Evolutionary conservation across 1,284 basidiomycete species (phyloP).

Genomic region (Polyporus tsugae): DNA sequence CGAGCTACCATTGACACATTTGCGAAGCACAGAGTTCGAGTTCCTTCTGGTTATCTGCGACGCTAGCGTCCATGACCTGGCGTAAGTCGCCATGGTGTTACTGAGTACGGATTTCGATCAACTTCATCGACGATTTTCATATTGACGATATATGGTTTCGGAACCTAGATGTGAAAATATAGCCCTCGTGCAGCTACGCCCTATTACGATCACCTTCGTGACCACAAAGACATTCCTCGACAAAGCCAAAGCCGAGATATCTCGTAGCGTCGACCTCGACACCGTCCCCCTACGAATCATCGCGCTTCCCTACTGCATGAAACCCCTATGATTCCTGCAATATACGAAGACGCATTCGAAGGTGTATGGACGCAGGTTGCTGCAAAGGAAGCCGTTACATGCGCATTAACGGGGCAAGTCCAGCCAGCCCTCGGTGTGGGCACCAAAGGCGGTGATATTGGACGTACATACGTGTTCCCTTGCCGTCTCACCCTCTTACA

Average conservation of each 20-base stretch:
- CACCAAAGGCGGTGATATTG: not conserved
- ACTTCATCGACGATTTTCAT: not conserved
- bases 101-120: not conserved
- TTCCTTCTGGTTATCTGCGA: not conserved
- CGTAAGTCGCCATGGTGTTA: not conserved
- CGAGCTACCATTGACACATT: not conserved
- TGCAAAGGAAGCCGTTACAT: not conserved
- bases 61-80: too few relatives aligned
- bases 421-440: not conserved
- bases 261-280: not conserved
- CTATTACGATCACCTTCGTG: not conserved
- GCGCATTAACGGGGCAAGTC: not conserved
- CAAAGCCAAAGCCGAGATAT: constrained; percentile 1
- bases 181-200: not conserved
- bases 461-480: not conserved
- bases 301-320: not conserved
- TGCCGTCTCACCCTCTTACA: not conserved
- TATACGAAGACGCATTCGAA: not conserved
- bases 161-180: not conserved
- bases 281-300: not conserved
- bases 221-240: not conserved
- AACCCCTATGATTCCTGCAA: not conserved
- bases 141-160: not conserved
- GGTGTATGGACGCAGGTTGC: not conserved
- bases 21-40: not conserved